Conservation (phyloP, 2,329 filamentous ascomycete species). For the Ambrosiella beaveri region DNA sequence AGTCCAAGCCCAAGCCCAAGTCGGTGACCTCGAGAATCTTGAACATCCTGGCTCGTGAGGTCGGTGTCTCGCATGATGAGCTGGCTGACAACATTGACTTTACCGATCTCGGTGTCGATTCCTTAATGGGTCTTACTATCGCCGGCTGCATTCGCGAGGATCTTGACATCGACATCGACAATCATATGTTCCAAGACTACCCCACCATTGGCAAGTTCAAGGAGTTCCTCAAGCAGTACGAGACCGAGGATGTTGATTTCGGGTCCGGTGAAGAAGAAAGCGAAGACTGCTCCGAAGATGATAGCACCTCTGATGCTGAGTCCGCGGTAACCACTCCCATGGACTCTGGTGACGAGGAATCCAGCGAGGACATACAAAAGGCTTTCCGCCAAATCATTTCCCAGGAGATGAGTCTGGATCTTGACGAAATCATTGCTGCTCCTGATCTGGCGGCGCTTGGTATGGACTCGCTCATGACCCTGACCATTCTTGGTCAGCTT, state of each 20-base stretch:
- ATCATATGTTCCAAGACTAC: slow-evolving; percentile 35
- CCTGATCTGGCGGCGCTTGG: slow-evolving; percentile 38
- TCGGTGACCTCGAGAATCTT: slow-evolving; percentile 28
- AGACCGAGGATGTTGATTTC: slow-evolving; percentile 17
- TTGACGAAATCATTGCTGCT: slow-evolving; percentile 41
- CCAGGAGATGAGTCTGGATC: slow-evolving; percentile 54
- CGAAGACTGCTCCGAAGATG: slow-evolving; percentile 26
- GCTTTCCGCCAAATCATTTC: slow-evolving; percentile 49
- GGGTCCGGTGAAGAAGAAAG: slow-evolving; percentile 18
- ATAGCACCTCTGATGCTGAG: slow-evolving; percentile 29
- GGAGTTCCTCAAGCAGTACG: slow-evolving; percentile 22
- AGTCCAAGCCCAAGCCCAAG: slow-evolving; percentile 18
- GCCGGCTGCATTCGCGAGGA: slow-evolving; percentile 40
- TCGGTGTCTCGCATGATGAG: slow-evolving; percentile 36
- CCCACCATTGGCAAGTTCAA: slow-evolving; percentile 38
- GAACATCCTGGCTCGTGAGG: slow-evolving; percentile 38
- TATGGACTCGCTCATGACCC: slow-evolving; percentile 41
- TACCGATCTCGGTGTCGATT: slow-evolving; percentile 41
- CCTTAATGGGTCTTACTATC: slow-evolving; percentile 42
- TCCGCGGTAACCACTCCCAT: slow-evolving; percentile 35
- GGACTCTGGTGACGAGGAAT: slow-evolving; percentile 27
- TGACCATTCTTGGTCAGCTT: slow-evolving; percentile 37
- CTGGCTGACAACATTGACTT: slow-evolving; percentile 39
- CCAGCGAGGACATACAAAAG: slow-evolving; percentile 24
- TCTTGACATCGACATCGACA: slow-evolving; percentile 35